Evolutionary conservation across 2,329 filamentous ascomycete species (phyloP), one percentile per base, ranked within the genome.

Genomic region (Ophiocordyceps robertsii): DNA sequence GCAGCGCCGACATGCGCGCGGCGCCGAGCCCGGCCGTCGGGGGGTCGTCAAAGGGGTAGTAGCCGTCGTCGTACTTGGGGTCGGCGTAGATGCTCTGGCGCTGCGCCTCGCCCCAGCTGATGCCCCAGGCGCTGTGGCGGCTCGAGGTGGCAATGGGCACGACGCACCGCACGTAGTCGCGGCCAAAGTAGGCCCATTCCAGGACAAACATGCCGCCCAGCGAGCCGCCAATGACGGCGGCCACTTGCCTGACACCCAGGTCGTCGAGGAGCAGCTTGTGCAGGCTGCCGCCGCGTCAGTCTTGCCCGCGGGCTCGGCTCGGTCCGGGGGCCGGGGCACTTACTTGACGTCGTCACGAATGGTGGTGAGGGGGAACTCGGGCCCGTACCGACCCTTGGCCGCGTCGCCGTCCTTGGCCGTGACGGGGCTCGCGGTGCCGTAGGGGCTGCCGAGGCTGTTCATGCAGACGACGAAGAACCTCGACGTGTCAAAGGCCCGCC

Each of bases 61-160:
- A 96, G 37, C 92, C 92, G 56, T 96, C 89, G 47, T 95, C 88
- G 61, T 98, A 98, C 67, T 95, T 96, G 29, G 92, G 92, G 59
- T 98, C 92, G 33, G 87, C 89, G 65, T 96, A 98, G 59, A 98
- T 96, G 71, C 84, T 89, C 64, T 92, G 85, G 41, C 86, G 73
- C 60, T 93, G 86, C 4, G 85, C 85, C 59, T 92, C 86, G 36
- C 84, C 85, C 86, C 86, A 93, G 62, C 83, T 89, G 55, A 92
- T 93, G 21, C 86, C 82, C 86, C 86, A 93, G 6, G 86, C 86
- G 54, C 84, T 90, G 61, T 92, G 87, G 36, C 82, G 72, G 51
- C 83, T 85, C 8, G 85, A 90, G 6, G 86, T 92, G 19, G 86
- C 86, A 52, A 93, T 90, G 13, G 86, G 83, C 10, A 92, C 81